Conservation (phyloP, 2,329 filamentous ascomycete genomes). For the Myriosclerotinia duriaeana region DNA sequence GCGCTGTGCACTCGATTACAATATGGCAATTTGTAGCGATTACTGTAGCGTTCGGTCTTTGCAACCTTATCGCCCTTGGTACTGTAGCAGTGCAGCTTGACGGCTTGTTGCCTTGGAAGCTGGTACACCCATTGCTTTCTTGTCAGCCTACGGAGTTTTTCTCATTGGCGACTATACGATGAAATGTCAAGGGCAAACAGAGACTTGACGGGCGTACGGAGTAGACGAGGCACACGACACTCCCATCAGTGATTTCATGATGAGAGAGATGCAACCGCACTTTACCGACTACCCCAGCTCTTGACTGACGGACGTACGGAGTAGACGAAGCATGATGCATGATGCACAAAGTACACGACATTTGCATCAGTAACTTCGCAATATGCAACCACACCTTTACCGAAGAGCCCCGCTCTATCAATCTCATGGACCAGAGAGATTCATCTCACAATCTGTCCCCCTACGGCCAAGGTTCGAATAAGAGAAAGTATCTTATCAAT, state of each 20-base stretch:
- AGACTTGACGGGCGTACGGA: conserved; percentile 13
- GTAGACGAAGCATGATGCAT: background rate
- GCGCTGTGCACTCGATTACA: background rate
- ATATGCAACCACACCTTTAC: background rate
- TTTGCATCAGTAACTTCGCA: background rate
- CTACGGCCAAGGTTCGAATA: background rate
- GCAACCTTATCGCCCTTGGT: conserved; percentile 11
- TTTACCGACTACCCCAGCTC: conserved; percentile 13
- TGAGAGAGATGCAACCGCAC: background rate
- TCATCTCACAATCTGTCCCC: conserved; percentile 2
- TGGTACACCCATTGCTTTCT: conserved; percentile 5
- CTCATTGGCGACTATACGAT: conserved; percentile 12
- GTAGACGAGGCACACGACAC: conserved; percentile 5
- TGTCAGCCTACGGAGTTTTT: background rate
- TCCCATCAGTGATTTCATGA: background rate
- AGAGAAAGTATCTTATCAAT: conserved; percentile 1
- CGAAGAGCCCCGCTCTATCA: background rate
- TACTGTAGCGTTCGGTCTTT: background rate
- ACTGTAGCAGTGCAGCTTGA: conserved; percentile 13
- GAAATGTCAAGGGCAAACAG: background rate
- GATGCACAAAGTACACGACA: conserved; percentile 1
- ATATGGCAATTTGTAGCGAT: conserved; percentile 9
- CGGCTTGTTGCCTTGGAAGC: background rate
- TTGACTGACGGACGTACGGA: conserved; percentile 5
- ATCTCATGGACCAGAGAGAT: background rate